Percentiles rank a stretch among this genome's conserved stretches.
phyloP scores from a whole-genome alignment of 768 basidiomycete species.

The Podaxis sp. region DNA sequence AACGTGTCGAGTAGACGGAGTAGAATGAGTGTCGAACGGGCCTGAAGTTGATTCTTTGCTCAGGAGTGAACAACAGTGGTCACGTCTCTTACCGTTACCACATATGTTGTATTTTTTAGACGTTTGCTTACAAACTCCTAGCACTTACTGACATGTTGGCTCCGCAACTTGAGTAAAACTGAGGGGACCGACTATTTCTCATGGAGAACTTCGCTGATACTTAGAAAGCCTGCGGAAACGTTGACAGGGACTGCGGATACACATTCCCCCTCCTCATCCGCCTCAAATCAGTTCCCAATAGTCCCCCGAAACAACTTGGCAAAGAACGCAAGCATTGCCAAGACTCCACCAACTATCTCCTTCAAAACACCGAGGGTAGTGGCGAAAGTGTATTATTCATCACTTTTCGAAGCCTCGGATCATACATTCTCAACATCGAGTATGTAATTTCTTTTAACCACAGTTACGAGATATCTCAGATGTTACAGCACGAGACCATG shows the following conservation, averaged over 20 bases:
- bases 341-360: not conserved
- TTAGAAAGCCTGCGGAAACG: not conserved
- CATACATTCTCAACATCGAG: not conserved
- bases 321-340: not conserved
- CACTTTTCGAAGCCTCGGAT: not conserved
- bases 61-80: not conserved
- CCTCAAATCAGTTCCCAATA: not conserved
- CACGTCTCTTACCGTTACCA: not conserved
- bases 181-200: not conserved
- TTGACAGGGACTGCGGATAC: not conserved
- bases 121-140: no score
- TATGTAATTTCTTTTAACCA: not conserved
- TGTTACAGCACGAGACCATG: not conserved
- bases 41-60: not conserved
- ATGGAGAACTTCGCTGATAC: not conserved
- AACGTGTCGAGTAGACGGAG: not conserved
- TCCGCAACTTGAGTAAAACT: no score
- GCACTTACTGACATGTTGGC: no score
- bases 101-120: not conserved
- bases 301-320: not conserved
- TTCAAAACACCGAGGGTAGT: not conserved
- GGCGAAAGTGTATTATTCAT: not conserved
- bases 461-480: slow-evolving; percentile 6
- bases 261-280: not conserved
- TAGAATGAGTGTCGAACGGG: not conserved